Percentiles rank a stretch among this genome's conserved stretches.
Conservation (phyloP, 2,329 filamentous ascomycete species). For the Fusarium coffeatum region DNA sequence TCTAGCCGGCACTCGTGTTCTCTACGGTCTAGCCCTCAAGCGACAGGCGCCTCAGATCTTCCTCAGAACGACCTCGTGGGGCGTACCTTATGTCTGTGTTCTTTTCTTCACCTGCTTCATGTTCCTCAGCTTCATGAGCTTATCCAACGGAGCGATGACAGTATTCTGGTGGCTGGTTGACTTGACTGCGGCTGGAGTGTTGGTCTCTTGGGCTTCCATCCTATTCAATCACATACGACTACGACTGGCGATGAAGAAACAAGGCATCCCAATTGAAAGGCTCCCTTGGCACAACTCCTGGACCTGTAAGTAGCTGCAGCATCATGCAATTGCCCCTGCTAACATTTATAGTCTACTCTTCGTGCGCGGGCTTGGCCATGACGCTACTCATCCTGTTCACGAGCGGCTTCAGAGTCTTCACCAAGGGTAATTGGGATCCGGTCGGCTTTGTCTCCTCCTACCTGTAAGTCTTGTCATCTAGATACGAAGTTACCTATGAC, state of each 20-base stretch:
- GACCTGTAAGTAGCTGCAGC: constrained; percentile 61
- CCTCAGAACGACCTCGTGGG: constrained; percentile 68
- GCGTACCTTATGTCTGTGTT: constrained; percentile 71
- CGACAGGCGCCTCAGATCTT: constrained; percentile 68
- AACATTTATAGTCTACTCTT: constrained; percentile 64
- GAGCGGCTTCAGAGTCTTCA: constrained; percentile 74
- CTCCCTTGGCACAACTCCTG: constrained; percentile 73
- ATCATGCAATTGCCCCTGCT: not conserved
- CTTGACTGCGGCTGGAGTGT: constrained; percentile 70
- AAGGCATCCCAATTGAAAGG: constrained; percentile 61
- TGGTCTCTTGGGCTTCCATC: constrained; percentile 72
- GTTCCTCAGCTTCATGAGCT: constrained; percentile 67
- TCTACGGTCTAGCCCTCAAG: constrained; percentile 70
- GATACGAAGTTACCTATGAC: not conserved
- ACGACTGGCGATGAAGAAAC: constrained; percentile 63
- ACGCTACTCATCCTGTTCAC: constrained; percentile 75
- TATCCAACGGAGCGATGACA: constrained; percentile 67
- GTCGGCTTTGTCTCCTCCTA: constrained; percentile 71
- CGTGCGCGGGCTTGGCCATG: constrained; percentile 69
- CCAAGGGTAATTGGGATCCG: constrained; percentile 67
- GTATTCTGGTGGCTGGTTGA: constrained; percentile 75
- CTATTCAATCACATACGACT: constrained; percentile 70
- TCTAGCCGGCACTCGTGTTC: constrained; percentile 67
- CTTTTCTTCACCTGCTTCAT: constrained; percentile 65
- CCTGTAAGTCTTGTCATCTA: constrained; percentile 58